phyloP scores from a whole-genome alignment of 2,329 filamentous ascomycete species.

The Aspergillus eucalypticola region DNA sequence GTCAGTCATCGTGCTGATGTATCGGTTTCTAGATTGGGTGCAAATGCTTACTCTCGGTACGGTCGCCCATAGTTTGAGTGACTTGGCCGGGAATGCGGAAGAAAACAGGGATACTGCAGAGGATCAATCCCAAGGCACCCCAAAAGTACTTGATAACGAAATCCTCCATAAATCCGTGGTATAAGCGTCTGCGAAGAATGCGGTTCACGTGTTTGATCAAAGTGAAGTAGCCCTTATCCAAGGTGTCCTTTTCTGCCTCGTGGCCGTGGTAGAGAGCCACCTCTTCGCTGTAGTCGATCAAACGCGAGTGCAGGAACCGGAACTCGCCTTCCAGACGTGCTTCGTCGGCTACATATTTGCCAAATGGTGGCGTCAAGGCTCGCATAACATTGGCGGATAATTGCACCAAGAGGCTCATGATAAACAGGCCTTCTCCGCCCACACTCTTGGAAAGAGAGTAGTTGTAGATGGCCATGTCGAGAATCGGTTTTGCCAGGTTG shows the following conservation, averaged over 20 bases:
- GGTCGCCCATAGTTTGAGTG: slow-evolving; percentile 52
- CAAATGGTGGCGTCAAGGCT: slow-evolving; percentile 90
- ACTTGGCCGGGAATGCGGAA: slow-evolving; percentile 80
- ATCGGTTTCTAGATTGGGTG: not conserved
- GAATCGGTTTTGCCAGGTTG: slow-evolving; percentile 88
- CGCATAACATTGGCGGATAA: slow-evolving; percentile 91
- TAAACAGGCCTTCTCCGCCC: slow-evolving; percentile 92
- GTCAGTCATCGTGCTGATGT: not conserved
- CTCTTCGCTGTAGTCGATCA: slow-evolving; percentile 96
- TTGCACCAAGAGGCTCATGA: slow-evolving; percentile 93
- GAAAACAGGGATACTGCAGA: slow-evolving; percentile 95
- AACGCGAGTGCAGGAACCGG: slow-evolving; percentile 86
- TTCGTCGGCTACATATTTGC: slow-evolving; percentile 96
- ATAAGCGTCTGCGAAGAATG: slow-evolving; percentile 84
- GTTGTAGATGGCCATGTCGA: slow-evolving; percentile 97
- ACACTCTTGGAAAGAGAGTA: slow-evolving; percentile 91
- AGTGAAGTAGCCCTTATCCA: slow-evolving; percentile 98
- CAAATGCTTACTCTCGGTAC: slow-evolving; percentile 57
- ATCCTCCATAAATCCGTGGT: slow-evolving; percentile 99
- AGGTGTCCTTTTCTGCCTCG: slow-evolving; percentile 88
- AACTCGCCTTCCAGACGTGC: slow-evolving; percentile 94
- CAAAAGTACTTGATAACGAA: slow-evolving; percentile 99
- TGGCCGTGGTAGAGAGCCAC: slow-evolving; percentile 90
- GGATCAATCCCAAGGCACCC: slow-evolving; percentile 85
- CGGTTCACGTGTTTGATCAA: slow-evolving; percentile 99